Conservation (phyloP, 257 asterid genomes). For the Solanum neorickii region DNA sequence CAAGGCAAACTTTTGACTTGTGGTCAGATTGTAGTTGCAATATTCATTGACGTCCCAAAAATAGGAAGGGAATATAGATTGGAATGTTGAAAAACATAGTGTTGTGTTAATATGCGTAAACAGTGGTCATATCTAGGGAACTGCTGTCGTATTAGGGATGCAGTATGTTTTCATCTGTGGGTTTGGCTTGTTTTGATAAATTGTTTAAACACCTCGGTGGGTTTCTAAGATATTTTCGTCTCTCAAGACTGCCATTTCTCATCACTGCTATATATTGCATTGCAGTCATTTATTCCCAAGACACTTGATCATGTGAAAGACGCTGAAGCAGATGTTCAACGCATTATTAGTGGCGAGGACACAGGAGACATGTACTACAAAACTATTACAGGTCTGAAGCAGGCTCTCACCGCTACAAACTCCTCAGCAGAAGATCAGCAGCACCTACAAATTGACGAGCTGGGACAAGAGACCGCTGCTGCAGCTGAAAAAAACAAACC, state of each 20-base stretch:
- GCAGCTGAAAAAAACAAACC: background rate
- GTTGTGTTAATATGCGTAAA: background rate
- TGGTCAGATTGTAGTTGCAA: background rate
- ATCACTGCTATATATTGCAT: background rate
- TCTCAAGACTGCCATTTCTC: background rate
- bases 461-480: background rate
- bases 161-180: background rate
- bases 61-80: background rate
- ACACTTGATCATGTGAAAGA: conserved; percentile 71
- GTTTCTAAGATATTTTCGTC: background rate
- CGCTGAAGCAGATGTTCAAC: conserved; percentile 80
- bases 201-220: background rate
- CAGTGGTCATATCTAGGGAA: background rate
- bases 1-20: background rate
- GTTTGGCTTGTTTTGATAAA: background rate
- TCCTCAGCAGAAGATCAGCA: conserved; percentile 27
- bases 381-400: conserved; percentile 83
- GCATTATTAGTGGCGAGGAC: conserved; percentile 64
- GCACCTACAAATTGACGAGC: conserved; percentile 4
- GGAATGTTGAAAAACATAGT: background rate
- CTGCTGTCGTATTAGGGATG: background rate
- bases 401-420: conserved; percentile 39
- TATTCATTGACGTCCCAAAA: background rate
- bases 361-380: conserved; percentile 73
- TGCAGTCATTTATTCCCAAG: conserved; percentile 77